These are phyloP conservation scores for Ceratocystis papillata DNA, from an alignment of 2,329 filamentous ascomycete genomes.

Conservation along the genomic window DNA sequence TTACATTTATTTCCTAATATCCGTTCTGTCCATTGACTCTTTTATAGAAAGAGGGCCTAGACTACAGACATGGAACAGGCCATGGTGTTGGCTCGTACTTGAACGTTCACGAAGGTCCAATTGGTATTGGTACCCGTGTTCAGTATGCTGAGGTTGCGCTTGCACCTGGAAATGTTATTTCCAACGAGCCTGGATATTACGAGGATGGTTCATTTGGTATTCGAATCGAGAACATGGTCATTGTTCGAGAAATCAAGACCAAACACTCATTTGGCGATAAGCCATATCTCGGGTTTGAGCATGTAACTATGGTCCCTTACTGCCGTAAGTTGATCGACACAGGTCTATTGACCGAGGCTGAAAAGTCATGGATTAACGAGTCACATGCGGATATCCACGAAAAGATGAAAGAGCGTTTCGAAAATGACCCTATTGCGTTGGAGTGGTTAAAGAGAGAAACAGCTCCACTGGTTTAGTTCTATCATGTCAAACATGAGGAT, in stretches of 20 bases:
- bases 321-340: slow-evolving; percentile 79
- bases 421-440: slow-evolving; percentile 57
- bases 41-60: slow-evolving; percentile 58
- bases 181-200: slow-evolving; percentile 93
- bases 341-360: slow-evolving; percentile 56
- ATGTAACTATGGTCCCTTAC: slow-evolving; percentile 94
- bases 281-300: slow-evolving; percentile 87
- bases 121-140: slow-evolving; percentile 85
- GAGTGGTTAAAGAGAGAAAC: slow-evolving; percentile 84
- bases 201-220: slow-evolving; percentile 93
- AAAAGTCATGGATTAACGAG: slow-evolving; percentile 77
- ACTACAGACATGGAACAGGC: slow-evolving; percentile 92
- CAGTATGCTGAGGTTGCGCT: slow-evolving; percentile 87
- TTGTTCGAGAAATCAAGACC: slow-evolving; percentile 81
- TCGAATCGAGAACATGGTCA: slow-evolving; percentile 89
- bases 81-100: slow-evolving; percentile 91
- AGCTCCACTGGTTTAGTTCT: slow-evolving; percentile 11
- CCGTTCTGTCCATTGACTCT: background rate
- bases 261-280: slow-evolving; percentile 85
- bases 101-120: slow-evolving; percentile 95
- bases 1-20: background rate
- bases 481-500: background rate
- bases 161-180: slow-evolving; percentile 85
- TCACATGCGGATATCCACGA: slow-evolving; percentile 72
- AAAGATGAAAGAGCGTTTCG: slow-evolving; percentile 70